Base-by-base conservation (phyloP, 306 rosid species). In the Inga leiocalycina region DNA sequence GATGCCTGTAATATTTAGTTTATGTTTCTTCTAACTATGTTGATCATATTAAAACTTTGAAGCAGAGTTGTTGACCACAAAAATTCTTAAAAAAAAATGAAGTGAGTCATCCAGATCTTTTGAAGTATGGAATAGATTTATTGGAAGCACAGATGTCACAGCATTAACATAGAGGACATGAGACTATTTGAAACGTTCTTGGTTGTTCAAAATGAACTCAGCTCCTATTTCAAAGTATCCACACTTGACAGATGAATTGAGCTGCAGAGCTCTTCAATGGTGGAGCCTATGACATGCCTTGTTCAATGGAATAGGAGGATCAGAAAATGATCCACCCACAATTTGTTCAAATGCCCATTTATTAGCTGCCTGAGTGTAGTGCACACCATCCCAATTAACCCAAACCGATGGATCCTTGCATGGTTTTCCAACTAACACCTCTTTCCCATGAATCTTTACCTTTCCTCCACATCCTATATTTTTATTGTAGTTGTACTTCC, bases 381-480 rank as follows among this genome's bases (percentile, higher is more conserved):
- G 98, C 35, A 83, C 87, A 34, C 98, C 97, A 20, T 95, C 97
- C 98, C 98, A 95, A 52, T 44, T 92, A 37, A 91, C 77, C 88
- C 61, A 43, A 71, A 82, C 91, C 9, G 88, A 81, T 24, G 98
- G 98, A 81, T 95, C 81, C 41, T 78, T 43, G 85, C 98, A 95
- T 10, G 98, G 71, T 51, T 88, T 91, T 4, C 85, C 93, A 5
- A 90, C 67, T 56, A 93, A 10, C 6, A 86, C 85, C 74, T 92
- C 90, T 67, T 79, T 90, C 2, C 92, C 98, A 46, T 88, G 48
- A 59, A 87, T 27, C 51, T n/a, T 66, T 11, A 67, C 82, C 90
- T 83, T 91, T 32, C 78, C 84, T 32, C 98, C 98, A 80, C 98
- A 95, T 54, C 91, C 93, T 27, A 65, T 30, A 8, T 88, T 59